Evolutionary conservation across 208 protist genomes (phyloP).

Genomic region (Leptomonas seymouri): DNA sequence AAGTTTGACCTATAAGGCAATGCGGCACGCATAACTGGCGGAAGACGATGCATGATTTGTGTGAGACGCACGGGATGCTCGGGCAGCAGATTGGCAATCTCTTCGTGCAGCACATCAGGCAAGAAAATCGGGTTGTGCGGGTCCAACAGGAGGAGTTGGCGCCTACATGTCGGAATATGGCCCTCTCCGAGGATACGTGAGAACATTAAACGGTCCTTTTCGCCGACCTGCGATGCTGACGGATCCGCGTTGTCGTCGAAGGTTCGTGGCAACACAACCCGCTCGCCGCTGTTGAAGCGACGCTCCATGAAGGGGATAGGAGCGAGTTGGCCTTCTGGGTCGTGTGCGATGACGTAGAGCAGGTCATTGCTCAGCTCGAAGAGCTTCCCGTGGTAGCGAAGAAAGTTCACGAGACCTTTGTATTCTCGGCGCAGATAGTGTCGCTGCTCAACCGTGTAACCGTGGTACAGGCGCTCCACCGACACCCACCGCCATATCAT

Average conservation of each 20-base stretch:
- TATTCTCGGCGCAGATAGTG: constrained; percentile 49
- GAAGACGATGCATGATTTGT: constrained; percentile 44
- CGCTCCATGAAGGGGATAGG: constrained; percentile 72
- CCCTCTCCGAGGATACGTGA: constrained; percentile 45
- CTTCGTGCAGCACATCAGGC: constrained; percentile 69
- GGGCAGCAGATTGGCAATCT: constrained; percentile 70
- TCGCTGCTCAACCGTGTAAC: constrained; percentile 53
- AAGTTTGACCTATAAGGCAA: constrained; percentile 58
- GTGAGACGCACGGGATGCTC: constrained; percentile 37
- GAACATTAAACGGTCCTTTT: constrained; percentile 51
- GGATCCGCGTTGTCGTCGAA: constrained; percentile 62
- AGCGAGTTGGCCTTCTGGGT: constrained; percentile 58
- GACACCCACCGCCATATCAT: constrained; percentile 78
- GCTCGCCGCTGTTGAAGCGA: constrained; percentile 64
- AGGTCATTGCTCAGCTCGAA: constrained; percentile 82
- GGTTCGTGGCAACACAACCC: constrained; percentile 61
- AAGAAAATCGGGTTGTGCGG: constrained; percentile 79
- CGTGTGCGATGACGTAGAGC: constrained; percentile 80
- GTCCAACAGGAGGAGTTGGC: constrained; percentile 78
- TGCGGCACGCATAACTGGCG: constrained; percentile 71
- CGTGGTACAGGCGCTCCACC: constrained; percentile 68
- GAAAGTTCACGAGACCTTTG: constrained; percentile 76
- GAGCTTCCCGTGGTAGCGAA: constrained; percentile 83
- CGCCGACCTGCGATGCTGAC: constrained; percentile 54
- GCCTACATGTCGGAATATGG: constrained; percentile 63